These are phyloP conservation scores for Globisporangium irregulare DNA, from an alignment of 352 stramenopile genomes.

Conservation along the genomic window DNA sequence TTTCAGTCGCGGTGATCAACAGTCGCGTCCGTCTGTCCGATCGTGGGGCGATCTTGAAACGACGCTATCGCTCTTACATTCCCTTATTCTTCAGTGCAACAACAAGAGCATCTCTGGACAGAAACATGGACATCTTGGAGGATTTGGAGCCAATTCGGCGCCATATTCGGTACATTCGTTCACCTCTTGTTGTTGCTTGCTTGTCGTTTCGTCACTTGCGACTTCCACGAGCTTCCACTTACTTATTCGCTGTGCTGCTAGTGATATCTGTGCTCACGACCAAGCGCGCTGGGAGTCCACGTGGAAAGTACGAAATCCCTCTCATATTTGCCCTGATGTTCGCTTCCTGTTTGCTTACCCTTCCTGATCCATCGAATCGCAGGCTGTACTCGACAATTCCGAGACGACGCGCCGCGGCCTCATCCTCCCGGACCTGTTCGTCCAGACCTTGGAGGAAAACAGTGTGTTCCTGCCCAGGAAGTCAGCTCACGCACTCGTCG, in stretches of 20 bases:
- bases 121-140: background rate
- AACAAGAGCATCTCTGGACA: background rate
- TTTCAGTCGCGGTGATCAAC: background rate
- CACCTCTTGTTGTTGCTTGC: background rate
- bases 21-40: background rate
- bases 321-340: background rate
- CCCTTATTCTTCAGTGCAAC: background rate
- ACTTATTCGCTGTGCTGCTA: conserved; percentile 6
- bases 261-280: conserved; percentile 32
- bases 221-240: background rate
- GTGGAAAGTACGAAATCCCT: conserved; percentile 28
- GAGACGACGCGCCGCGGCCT: conserved; percentile 30
- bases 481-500: conserved; percentile 25
- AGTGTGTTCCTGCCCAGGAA: conserved; percentile 30
- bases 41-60: conserved; percentile 5
- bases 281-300: conserved; percentile 37
- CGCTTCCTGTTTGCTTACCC: background rate
- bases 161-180: conserved; percentile 26
- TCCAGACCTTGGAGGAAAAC: conserved; percentile 54
- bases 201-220: background rate
- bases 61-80: background rate
- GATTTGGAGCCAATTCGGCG: conserved; percentile 19
- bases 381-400: conserved; percentile 34
- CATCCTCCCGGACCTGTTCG: conserved; percentile 35
- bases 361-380: background rate